phyloP scores from a whole-genome alignment of 176 grass and related monocot species.

The Musa schizocarpa region DNA sequence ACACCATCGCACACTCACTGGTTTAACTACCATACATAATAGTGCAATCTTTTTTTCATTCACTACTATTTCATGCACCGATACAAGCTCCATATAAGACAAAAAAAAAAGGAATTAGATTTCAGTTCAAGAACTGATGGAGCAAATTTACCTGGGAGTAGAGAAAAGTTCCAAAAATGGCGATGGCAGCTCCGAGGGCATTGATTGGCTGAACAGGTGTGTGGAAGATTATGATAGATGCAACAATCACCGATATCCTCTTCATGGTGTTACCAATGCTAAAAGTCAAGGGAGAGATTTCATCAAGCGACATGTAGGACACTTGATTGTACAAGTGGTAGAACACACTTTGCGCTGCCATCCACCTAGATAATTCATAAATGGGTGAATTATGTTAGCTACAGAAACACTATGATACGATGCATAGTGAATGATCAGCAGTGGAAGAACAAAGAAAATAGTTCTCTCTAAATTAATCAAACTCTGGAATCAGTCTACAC shows the following conservation, averaged over 20 bases:
- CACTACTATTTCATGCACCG: neutral
- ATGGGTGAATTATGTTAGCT: neutral
- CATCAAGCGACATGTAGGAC: slow-evolving; percentile 92
- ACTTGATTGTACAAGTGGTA: slow-evolving; percentile 99
- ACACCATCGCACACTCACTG: too few relatives aligned
- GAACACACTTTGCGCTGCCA: slow-evolving; percentile 91
- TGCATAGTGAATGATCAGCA: neutral
- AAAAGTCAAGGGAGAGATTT: slow-evolving; percentile 93
- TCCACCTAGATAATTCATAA: slow-evolving; percentile 41
- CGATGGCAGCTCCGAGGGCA: slow-evolving; percentile 77
- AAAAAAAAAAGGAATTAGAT: neutral
- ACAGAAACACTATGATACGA: neutral
- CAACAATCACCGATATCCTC: slow-evolving; percentile 82
- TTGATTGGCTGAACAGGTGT: slow-evolving; percentile 84
- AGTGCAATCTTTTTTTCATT: too few relatives aligned
- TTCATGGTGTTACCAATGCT: slow-evolving; percentile 97
- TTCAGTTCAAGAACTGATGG: neutral
- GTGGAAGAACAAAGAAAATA: too few relatives aligned
- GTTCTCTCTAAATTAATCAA: too few relatives aligned
- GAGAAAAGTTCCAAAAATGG: slow-evolving; percentile 83
- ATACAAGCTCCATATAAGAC: neutral
- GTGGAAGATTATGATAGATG: slow-evolving; percentile 92
- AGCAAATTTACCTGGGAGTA: slow-evolving; percentile 66
- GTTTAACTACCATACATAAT: too few relatives aligned
- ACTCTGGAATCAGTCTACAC: too few relatives aligned